Conservation (phyloP, 2,329 filamentous ascomycete genomes). For the Claviceps lovelessii region DNA sequence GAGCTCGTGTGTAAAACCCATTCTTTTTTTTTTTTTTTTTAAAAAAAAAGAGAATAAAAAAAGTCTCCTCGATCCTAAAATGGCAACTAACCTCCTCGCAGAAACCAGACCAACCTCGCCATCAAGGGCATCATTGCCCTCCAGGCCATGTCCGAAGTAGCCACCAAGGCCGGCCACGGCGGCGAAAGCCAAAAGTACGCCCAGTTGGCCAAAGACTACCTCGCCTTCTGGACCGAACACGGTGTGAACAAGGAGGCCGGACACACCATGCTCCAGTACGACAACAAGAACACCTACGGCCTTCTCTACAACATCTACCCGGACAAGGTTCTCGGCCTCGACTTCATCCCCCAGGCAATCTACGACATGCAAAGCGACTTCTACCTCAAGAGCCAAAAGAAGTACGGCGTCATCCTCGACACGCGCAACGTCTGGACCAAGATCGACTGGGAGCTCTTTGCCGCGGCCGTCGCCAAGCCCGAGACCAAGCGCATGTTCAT, state of each 20-base stretch:
- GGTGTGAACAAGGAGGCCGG: slow-evolving; percentile 55
- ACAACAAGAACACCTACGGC: slow-evolving; percentile 41
- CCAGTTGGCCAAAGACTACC: slow-evolving; percentile 51
- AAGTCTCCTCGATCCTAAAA: too few relatives aligned
- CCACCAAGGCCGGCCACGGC: slow-evolving; percentile 43
- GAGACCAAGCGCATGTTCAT: slow-evolving; percentile 52
- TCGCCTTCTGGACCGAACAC: slow-evolving; percentile 56
- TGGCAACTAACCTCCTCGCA: background rate
- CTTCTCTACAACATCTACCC: slow-evolving; percentile 69
- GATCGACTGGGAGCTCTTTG: slow-evolving; percentile 76
- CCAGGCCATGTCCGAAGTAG: slow-evolving; percentile 62
- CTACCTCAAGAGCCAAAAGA: slow-evolving; percentile 57
- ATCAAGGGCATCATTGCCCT: slow-evolving; percentile 76
- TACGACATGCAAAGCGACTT: slow-evolving; percentile 67
- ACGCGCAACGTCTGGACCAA: slow-evolving; percentile 72
- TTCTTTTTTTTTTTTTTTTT: background rate
- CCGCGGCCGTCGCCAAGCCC: slow-evolving; percentile 55
- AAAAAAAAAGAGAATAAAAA: too few relatives aligned
- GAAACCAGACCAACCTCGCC: slow-evolving; percentile 66
- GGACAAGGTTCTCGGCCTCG: slow-evolving; percentile 62
- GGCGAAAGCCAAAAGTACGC: slow-evolving; percentile 45
- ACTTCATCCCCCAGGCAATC: slow-evolving; percentile 57
- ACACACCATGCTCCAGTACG: slow-evolving; percentile 67
- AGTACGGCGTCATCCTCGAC: slow-evolving; percentile 73
- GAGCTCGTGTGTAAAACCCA: too few relatives aligned